These are phyloP conservation scores for Deakozyma indianensis DNA, from an alignment of 805 yeast species.

Conservation along the genomic window DNA sequence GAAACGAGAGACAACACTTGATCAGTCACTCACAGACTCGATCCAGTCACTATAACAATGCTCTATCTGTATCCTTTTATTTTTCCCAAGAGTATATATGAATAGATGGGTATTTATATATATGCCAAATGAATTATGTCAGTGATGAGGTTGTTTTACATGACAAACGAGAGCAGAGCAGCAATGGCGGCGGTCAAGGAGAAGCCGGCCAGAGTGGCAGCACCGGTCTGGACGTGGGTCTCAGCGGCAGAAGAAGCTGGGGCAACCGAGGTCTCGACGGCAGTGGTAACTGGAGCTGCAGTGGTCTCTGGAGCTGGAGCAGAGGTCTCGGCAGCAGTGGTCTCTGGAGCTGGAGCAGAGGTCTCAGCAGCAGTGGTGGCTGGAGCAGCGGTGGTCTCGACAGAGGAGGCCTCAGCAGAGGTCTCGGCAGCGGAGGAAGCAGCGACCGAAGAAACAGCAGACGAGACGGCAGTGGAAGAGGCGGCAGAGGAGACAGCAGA, in stretches of 20 bases:
- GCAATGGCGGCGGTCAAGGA: slow-evolving; percentile 12
- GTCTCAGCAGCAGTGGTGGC: slow-evolving; percentile 4
- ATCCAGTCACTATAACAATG: too few species aligned
- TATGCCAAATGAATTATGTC: not conserved
- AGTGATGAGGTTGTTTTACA: not conserved
- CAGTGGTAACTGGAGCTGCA: slow-evolving; percentile 4
- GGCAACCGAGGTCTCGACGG: slow-evolving; percentile 7
- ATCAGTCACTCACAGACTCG: too few species aligned
- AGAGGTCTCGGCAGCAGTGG: slow-evolving; percentile 1
- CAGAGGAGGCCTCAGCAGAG: slow-evolving; percentile 3
- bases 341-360: not conserved
- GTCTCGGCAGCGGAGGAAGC: slow-evolving; percentile 6
- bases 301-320: slow-evolving; percentile 3
- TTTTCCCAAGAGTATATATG: not conserved
- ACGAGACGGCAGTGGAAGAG: slow-evolving; percentile 2
- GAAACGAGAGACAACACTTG: too few species aligned
- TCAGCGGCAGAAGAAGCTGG: slow-evolving; percentile 4
- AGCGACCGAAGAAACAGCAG: slow-evolving; percentile 8
- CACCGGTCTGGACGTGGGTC: slow-evolving; percentile 4
- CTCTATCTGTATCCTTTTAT: not conserved
- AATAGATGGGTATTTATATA: not conserved
- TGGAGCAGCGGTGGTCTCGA: slow-evolving; percentile 4
- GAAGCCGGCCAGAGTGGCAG: slow-evolving; percentile 13
- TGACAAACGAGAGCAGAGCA: slow-evolving; percentile 3
- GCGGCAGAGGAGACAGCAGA: slow-evolving; percentile 4